These are phyloP conservation scores for Hydrangea macrophylla DNA, from an alignment of 148 eudicot species.

Conservation along the genomic window DNA sequence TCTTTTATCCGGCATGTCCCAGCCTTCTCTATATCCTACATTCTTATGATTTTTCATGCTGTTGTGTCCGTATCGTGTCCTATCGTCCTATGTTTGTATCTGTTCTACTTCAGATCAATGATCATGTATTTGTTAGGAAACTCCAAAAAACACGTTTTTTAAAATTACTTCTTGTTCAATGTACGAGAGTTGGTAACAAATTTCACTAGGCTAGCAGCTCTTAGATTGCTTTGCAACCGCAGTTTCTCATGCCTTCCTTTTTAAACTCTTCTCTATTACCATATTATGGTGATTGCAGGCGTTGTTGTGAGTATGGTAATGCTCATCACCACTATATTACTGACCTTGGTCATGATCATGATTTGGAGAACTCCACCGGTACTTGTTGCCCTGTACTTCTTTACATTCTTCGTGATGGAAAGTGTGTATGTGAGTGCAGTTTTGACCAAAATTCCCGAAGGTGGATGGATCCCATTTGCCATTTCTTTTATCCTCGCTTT, in stretches of 20 bases:
- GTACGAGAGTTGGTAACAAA: not conserved
- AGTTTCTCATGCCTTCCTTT: not conserved
- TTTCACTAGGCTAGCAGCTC: not conserved
- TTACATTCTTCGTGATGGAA: constrained; percentile 49
- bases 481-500: constrained; percentile 50
- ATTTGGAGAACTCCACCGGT: constrained; percentile 53
- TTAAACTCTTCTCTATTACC: not conserved
- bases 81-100: too few relatives aligned
- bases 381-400: constrained; percentile 42
- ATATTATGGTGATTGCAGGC: constrained; percentile 36
- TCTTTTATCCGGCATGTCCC: too few relatives aligned
- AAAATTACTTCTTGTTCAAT: not conserved
- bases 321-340: constrained; percentile 64
- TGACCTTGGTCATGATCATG: constrained; percentile 62
- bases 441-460: constrained; percentile 56
- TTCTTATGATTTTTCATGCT: too few relatives aligned
- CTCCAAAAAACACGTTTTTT: not conserved
- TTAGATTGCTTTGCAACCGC: not conserved
- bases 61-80: too few relatives aligned
- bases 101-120: not conserved
- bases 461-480: constrained; percentile 81
- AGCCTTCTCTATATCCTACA: too few relatives aligned
- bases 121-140: not conserved
- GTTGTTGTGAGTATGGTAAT: constrained; percentile 71
- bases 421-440: constrained; percentile 53